Conservation (phyloP, 2,329 filamentous ascomycete species). For the Didymellaceae sp. region DNA sequence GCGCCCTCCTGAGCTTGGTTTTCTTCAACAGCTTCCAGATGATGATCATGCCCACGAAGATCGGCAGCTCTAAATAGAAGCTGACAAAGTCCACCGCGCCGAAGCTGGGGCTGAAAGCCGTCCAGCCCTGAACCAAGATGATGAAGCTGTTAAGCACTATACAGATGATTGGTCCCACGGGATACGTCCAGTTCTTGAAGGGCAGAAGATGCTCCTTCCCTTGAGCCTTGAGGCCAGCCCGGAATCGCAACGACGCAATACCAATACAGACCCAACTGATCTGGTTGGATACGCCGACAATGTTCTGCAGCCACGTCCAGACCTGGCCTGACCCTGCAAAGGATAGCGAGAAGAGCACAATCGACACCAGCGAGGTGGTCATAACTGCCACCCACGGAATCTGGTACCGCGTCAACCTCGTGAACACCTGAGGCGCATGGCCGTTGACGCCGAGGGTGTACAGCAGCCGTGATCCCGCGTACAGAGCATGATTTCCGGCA, state of each 20-base stretch:
- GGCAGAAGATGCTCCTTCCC: constrained; percentile 55
- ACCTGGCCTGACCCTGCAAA: constrained; percentile 49
- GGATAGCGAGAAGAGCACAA: constrained; percentile 52
- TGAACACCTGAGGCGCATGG: constrained; percentile 77
- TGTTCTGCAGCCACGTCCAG: constrained; percentile 71
- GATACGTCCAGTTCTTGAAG: constrained; percentile 63
- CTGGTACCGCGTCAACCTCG: constrained; percentile 54
- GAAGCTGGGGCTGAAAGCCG: constrained; percentile 62
- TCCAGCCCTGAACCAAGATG: constrained; percentile 41
- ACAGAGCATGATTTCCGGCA: constrained; percentile 64
- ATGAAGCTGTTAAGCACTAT: constrained; percentile 38
- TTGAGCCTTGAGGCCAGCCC: constrained; percentile 53
- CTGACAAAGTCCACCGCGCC: constrained; percentile 56
- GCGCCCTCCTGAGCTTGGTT: constrained; percentile 34
- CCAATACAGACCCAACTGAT: constrained; percentile 62
- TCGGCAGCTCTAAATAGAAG: constrained; percentile 53
- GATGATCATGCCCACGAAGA: constrained; percentile 39
- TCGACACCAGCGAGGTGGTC: constrained; percentile 46
- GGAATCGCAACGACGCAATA: constrained; percentile 66
- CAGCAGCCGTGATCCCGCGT: constrained; percentile 62
- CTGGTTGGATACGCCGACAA: constrained; percentile 64
- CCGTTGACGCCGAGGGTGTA: constrained; percentile 58
- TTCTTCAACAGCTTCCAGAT: constrained; percentile 39
- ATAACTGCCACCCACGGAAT: constrained; percentile 50
- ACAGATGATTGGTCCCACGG: constrained; percentile 57